These are phyloP conservation scores for Neurospora sp. DNA, from an alignment of 495 filamentous ascomycete genomes.

Conservation along the genomic window DNA sequence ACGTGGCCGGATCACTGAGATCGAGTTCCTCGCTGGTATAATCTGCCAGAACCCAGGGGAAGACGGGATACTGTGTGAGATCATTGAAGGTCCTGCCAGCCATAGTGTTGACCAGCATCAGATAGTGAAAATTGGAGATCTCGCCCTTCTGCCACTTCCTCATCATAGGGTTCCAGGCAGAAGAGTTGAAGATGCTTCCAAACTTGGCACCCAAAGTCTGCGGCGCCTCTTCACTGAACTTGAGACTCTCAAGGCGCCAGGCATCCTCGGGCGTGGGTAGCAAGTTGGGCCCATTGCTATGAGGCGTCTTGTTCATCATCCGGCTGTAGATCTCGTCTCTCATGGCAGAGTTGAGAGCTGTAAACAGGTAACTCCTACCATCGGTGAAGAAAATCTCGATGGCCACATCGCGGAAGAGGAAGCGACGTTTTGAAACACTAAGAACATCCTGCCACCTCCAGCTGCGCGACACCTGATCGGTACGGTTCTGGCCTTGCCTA, in stretches of 20 bases:
- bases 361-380: conserved; percentile 87
- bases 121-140: conserved; percentile 96
- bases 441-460: conserved; percentile 94
- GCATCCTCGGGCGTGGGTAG: conserved; percentile 54
- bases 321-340: conserved; percentile 72
- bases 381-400: conserved; percentile 96
- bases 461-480: conserved; percentile 70
- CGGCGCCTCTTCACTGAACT: conserved; percentile 69
- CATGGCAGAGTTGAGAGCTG: conserved; percentile 57
- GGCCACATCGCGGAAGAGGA: conserved; percentile 89
- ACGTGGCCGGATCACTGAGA: conserved; percentile 68
- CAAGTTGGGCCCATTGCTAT: conserved; percentile 45
- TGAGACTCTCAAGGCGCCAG: conserved; percentile 80
- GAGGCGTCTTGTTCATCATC: conserved; percentile 67
- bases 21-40: conserved; percentile 96
- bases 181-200: conserved; percentile 84
- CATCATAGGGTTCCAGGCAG: conserved; percentile 68
- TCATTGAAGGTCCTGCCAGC: conserved; percentile 97
- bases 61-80: conserved; percentile 94
- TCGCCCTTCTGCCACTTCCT: conserved; percentile 88
- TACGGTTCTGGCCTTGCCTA: conserved; percentile 31
- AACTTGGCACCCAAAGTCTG: conserved; percentile 84
- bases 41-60: conserved; percentile 93
- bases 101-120: conserved; percentile 97
- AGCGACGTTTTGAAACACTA: conserved; percentile 93